Conservation (phyloP, 1,284 basidiomycete genomes). For the Papiliotrema fonsecae region DNA sequence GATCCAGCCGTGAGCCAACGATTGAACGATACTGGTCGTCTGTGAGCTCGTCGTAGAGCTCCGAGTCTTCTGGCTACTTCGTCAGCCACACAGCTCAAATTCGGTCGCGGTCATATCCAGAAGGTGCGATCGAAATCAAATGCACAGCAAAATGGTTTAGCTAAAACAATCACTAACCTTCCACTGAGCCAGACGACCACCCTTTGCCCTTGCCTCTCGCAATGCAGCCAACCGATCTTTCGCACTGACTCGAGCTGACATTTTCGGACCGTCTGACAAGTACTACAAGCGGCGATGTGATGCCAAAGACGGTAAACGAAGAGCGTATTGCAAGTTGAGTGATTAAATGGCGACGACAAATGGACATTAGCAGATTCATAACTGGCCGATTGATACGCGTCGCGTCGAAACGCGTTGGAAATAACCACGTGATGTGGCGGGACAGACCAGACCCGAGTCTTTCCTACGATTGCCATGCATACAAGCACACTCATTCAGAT, state of each 20-base stretch:
- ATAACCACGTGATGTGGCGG: background rate
- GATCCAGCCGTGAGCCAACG: constrained; percentile 76
- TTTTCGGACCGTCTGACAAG: background rate
- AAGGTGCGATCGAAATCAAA: background rate
- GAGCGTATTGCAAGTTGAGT: too few relatives aligned
- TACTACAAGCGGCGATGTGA: too few relatives aligned
- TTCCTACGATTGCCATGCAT: too few relatives aligned
- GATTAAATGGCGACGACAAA: too few relatives aligned
- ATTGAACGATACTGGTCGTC: constrained; percentile 87
- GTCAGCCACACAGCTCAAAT: too few relatives aligned
- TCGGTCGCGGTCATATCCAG: too few relatives aligned
- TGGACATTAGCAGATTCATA: too few relatives aligned
- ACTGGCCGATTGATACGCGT: too few relatives aligned
- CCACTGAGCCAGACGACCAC: constrained; percentile 49
- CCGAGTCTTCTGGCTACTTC: constrained; percentile 55
- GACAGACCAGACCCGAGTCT: too few relatives aligned
- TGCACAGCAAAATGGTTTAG: too few relatives aligned
- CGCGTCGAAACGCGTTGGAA: background rate
- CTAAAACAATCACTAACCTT: constrained; percentile 45
- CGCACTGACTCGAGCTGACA: background rate
- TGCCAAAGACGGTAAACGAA: too few relatives aligned
- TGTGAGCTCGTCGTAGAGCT: constrained; percentile 86
- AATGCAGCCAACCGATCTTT: constrained; percentile 46
- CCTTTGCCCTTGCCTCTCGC: constrained; percentile 48
- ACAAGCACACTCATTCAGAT: too few relatives aligned